Base-by-base conservation (phyloP, 192 early-diverging fungal species). In the Ramicandelaber brevisporus region DNA sequence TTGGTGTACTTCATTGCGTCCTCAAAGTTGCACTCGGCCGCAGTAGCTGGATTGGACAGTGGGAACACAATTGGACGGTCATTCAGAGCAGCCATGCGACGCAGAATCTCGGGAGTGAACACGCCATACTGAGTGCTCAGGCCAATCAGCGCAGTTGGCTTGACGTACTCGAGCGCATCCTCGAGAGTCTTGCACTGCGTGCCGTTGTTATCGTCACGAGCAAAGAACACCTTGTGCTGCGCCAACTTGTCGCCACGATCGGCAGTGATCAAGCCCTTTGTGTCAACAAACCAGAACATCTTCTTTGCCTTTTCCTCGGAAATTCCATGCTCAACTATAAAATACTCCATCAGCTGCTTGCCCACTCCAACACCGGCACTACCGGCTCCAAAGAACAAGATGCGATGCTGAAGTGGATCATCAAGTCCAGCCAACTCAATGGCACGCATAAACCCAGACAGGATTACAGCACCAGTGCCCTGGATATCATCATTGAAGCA, bases 401-500 rank as follows among this genome's bases (percentile, higher is more conserved):
- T 69, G 39, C 77, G 69, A 46, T 90, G 86, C 21, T 83, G 51
- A 13, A 46, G 32, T 17, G 81, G 58, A 1, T 55, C 58, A n/a
- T n/a, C n/a, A 22, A 88, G 58, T 6, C 59, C 56, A 9, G 67
- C 61, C 12, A 58, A 58, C 28, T 60, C 38, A 24, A 89, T 57
- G 9, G 83, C 83, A 33, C 80, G 81, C 48, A 88, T 88, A 35
- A 90, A 76, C 20, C 83, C 90, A 25, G 76, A 71, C 10, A 90
- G 63, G 40, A 93, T 76, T 11, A 93, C 86, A 33, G 80, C 85
- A 28, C 90, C 90, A 14, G 82, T 87, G 20, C 83, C 78, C 41
- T 84, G 80, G 34, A 87, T 84, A 38, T 87, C 82, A 36, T 97
- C 90, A 50, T 97, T 97, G 51, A 97, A 97, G 49, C 69, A 78